Base-by-base conservation (phyloP, 805 yeast species). In the Zygosaccharomyces lentus region DNA sequence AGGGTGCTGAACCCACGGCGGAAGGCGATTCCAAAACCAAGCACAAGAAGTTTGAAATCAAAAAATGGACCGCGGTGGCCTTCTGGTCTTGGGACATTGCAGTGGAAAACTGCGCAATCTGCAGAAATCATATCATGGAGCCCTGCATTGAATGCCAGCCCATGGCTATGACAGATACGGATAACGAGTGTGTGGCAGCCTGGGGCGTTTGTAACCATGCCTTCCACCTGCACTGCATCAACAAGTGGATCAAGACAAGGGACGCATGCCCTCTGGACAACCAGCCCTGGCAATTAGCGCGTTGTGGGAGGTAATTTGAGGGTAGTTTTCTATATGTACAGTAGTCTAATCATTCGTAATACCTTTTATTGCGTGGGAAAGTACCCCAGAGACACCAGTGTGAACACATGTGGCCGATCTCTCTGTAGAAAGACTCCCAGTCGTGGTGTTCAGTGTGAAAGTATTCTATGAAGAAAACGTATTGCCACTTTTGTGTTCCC, bases 51-150 rank as follows among this genome's bases (percentile, higher is more conserved):
- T 90, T 93, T 58, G 97, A 91, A 64, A 90, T 93, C 34, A 87
- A 88, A 64, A 93, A 90, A 72, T 91, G 99, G 98, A 89, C 96
- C 10, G 98, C 98, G 0, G 99, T 93, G 40, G 98, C 98, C n/a
- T 88, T 93, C 64, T 93, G 99, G 99, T 88, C 97, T 0, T 93
- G 99, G 99, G 96, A 88, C 68, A 85, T 88, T 50, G 91, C 82
- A 29, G 91, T 88, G 45, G 99, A 95, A 54, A 88, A 87, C 45
- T 93, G 99, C 73, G 98, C 99, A 32, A 93, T 93, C 64, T 93
- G 99, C 75, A 78, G 98, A 64, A 93, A 91, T 67, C 97, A 91
- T 68, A 77, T 93, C 55, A 93, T 93, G 99, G 99, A 93, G 61
- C 93, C 93, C 13, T 93, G 99, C 65, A 86, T 93, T 54, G 98